Percentiles rank a stretch among this genome's conserved stretches.
Conservation (phyloP, 1,284 basidiomycete species). For the Somion occarium region DNA sequence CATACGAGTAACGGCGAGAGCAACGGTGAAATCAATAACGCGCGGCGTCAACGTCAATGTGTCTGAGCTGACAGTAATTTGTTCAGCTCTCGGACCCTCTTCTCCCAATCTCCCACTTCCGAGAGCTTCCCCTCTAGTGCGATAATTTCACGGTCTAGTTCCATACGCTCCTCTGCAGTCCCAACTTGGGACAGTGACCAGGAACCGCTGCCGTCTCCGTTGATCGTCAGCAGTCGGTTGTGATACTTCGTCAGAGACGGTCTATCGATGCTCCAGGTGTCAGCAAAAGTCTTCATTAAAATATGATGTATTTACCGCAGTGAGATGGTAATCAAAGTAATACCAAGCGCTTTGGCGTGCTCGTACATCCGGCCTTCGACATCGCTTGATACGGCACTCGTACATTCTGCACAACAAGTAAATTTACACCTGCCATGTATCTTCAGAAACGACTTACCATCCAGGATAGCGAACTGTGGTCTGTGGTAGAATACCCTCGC, state of each 20-base stretch:
- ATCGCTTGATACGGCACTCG: constrained; percentile 94
- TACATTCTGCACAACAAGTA: constrained; percentile 64
- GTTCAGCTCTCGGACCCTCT: constrained; percentile 53
- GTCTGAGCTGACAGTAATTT: constrained; percentile 35
- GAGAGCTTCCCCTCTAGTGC: constrained; percentile 60
- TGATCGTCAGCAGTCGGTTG: constrained; percentile 71
- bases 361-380: constrained; percentile 97
- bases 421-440: constrained; percentile 8
- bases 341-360: constrained; percentile 86
- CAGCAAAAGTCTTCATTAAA: not conserved
- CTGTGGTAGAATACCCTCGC: constrained; percentile 83
- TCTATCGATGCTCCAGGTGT: constrained; percentile 32
- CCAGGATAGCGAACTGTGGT: constrained; percentile 73
- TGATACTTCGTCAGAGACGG: constrained; percentile 84
- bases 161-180: constrained; percentile 69
- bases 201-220: constrained; percentile 55
- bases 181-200: constrained; percentile 75
- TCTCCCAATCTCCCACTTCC: constrained; percentile 67
- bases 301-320: constrained; percentile 44
- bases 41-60: constrained; percentile 8
- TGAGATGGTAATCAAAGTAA: constrained; percentile 92
- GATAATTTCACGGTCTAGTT: constrained; percentile 66
- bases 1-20: too few species aligned
- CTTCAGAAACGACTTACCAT: constrained; percentile 43
- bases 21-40: not conserved